phyloP scores from a whole-genome alignment of 306 rosid species.

The Cucumis hystrix region DNA sequence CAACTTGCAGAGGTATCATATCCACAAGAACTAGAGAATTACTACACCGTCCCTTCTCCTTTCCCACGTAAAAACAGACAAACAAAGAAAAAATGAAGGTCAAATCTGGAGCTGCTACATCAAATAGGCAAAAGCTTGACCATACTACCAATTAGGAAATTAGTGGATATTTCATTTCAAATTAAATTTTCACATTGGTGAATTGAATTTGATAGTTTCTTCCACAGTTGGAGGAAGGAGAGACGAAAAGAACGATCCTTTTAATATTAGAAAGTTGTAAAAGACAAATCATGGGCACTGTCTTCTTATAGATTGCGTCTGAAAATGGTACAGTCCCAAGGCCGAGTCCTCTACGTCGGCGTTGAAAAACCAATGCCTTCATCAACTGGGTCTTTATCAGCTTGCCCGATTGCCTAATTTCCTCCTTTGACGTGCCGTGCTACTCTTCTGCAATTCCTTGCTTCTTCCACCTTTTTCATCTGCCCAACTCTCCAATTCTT shows the following conservation, averaged over 20 bases:
- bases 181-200: not conserved
- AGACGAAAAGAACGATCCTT: not conserved
- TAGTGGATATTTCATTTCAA: not conserved
- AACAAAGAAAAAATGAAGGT: not conserved
- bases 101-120: not conserved
- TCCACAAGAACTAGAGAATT: too few species aligned
- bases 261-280: not conserved
- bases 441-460: not conserved
- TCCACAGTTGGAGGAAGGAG: not conserved
- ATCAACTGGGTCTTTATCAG: not conserved
- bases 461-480: not conserved
- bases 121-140: not conserved
- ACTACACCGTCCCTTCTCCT: too few species aligned
- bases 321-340: not conserved
- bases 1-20: too few species aligned
- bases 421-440: slow-evolving; percentile 1
- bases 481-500: not conserved
- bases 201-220: not conserved
- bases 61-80: too few species aligned
- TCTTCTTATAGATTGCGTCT: not conserved
- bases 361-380: slow-evolving; percentile 1
- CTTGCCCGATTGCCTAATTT: not conserved
- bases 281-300: not conserved
- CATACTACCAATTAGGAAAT: not conserved
- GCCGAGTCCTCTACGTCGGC: not conserved